Evolutionary conservation across 768 basidiomycete genomes (phyloP).

Genomic region (Phylloporus arenicola): DNA sequence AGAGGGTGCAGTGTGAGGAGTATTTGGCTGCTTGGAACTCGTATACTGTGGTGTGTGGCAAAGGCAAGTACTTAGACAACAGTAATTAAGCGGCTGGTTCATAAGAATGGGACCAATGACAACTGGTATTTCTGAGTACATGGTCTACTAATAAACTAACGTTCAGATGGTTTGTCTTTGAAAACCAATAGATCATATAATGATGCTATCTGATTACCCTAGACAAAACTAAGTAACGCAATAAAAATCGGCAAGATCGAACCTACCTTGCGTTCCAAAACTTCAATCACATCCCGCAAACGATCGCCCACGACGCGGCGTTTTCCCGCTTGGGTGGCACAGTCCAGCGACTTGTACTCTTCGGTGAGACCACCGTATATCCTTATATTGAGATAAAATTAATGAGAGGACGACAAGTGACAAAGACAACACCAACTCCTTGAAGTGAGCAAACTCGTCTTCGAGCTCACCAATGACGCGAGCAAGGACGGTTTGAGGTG

Average conservation of each 20-base stretch:
- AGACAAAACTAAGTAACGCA: constrained; percentile 5
- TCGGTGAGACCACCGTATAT: constrained; percentile 89
- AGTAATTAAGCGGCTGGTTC: too few species aligned
- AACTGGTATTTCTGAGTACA: too few species aligned
- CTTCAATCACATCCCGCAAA: constrained; percentile 85
- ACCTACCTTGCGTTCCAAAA: constrained; percentile 83
- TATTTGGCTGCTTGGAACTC: too few species aligned
- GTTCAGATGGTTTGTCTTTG: constrained; percentile 53
- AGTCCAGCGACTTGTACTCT: constrained; percentile 87
- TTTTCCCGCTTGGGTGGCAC: constrained; percentile 73
- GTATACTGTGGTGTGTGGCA: too few species aligned
- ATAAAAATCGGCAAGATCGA: not conserved
- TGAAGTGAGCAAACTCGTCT: constrained; percentile 93
- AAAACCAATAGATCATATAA: constrained; percentile 80
- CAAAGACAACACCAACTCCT: constrained; percentile 54
- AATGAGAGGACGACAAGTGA: not conserved
- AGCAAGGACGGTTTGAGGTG: constrained; percentile 83
- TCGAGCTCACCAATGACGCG: constrained; percentile 85
- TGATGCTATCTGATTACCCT: constrained; percentile 94
- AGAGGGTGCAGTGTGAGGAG: too few species aligned
- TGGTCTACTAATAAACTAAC: constrained; percentile 1
- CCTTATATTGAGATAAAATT: constrained; percentile 37
- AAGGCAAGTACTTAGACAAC: too few species aligned
- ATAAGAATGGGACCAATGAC: too few species aligned
- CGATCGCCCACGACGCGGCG: constrained; percentile 85